Evolutionary conservation across 2,329 filamentous ascomycete species (phyloP).

Genomic region (Monosporascus ibericus): DNA sequence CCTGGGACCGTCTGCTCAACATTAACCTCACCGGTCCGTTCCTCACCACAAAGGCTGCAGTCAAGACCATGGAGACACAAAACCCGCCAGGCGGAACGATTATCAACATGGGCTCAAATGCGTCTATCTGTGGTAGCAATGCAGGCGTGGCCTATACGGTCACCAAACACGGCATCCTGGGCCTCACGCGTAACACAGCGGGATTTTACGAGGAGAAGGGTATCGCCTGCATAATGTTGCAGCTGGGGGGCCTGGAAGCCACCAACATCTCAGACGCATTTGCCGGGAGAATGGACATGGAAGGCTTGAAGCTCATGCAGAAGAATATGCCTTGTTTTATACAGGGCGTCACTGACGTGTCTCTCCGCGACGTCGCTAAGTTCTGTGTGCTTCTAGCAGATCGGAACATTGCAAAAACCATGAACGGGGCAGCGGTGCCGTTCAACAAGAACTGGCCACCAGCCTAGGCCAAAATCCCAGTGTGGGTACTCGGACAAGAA

Average conservation of each 20-base stretch:
- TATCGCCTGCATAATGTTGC: constrained; percentile 43
- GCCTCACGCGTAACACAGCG: constrained; percentile 52
- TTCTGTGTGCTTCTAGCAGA: constrained; percentile 16
- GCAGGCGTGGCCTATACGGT: constrained; percentile 36
- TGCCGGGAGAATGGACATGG: constrained; percentile 24
- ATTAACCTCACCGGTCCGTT: constrained; percentile 25
- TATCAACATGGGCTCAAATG: constrained; percentile 17
- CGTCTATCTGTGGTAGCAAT: constrained; percentile 5
- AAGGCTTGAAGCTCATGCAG: constrained; percentile 19
- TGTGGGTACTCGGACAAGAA: too few species aligned
- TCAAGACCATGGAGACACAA: constrained; percentile 40
- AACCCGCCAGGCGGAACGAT: constrained; percentile 18
- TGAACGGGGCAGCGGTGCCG: constrained; percentile 10
- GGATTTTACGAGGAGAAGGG: constrained; percentile 47
- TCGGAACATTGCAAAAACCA: constrained; percentile 7
- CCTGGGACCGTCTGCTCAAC: constrained; percentile 47
- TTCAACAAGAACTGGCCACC: constrained; percentile 12
- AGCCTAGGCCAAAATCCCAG: neutral
- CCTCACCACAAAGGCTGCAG: constrained; percentile 27
- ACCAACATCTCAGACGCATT: constrained; percentile 48
- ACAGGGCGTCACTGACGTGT: constrained; percentile 21
- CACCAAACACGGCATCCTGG: constrained; percentile 46
- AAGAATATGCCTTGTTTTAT: constrained; percentile 23
- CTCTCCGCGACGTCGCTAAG: constrained; percentile 31
- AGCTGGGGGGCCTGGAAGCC: constrained; percentile 42